Base-by-base conservation (phyloP, 108 stramenopile genomes). In the Bacterosira constricta region DNA sequence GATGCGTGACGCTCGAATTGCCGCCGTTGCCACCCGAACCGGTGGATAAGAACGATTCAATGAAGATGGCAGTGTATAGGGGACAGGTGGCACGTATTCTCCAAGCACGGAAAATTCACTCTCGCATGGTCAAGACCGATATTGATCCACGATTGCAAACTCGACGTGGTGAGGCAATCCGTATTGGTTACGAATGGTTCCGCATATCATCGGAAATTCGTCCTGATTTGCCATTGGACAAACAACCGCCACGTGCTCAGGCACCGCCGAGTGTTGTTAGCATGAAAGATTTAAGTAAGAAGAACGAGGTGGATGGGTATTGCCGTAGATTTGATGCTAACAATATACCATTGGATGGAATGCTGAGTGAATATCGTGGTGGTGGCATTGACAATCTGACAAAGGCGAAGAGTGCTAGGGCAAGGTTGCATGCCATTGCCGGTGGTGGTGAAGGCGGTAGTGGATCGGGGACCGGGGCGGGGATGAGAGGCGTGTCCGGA, bases 231-330 rank as follows among this genome's bases (percentile, higher is more conserved):
- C 69, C 88, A 12, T 66, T 87, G 12, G 69, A 83, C 35, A 87
- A 85, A 63, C 90, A 92, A 65, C 93, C 90, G 9, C 78, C 77
- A 1, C 70, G 89, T 47, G 93, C 93, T 4, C 86, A 83, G 54
- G 90, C 93, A 31, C 93, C 93, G 2, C 64, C 85, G 4, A 86
- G 85, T 31, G 93, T 94, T 1, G 82, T 85, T 3, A 75, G 76
- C 3, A 62, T 84, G 62, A 65, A 69, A 71, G 90, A 91, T 59
- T 56, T 94, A 25, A 64, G 71, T 56, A 87, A 89, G 66, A 85
- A 85, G 49, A 94, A 92, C 57, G 83, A 86, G 51, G 71, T 86
- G 21, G 89, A 91, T 65, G 93, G 93, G 10, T 94, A 91, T 67
- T 81, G 88, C 51, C 83, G 86, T n/a, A 70, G 64, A 25, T 87